Evolutionary conservation across 2,329 filamentous ascomycete genomes (phyloP), one percentile per base, ranked within the genome.

Genomic region (Fusarium scirpi): DNA sequence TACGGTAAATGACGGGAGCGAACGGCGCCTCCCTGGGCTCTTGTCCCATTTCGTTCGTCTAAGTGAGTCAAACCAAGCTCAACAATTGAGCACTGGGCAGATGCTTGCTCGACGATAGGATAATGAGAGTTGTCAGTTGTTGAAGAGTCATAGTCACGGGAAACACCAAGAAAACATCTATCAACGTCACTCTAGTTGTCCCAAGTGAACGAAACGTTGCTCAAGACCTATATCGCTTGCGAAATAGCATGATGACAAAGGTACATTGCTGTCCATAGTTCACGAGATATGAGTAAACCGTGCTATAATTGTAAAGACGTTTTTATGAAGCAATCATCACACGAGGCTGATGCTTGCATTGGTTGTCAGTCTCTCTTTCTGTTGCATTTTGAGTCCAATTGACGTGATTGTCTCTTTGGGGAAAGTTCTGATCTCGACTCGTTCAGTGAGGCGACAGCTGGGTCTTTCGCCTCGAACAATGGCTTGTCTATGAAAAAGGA

Each of bases 361-460:
- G 68, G 68, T 22, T 49, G 25, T 18, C 24, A 25, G 12, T 22
- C 30, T 43, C 25, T 47, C 25, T 15, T 22, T 4, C 13, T 57
- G 9, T 49, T 57, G 16, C 48, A 25, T 29, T 51, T 47, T n/a
- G 13, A 16, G 46, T 32, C 32, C 29, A 59, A 58, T 70, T 66
- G 69, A 48, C 47, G 57, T 63, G 61, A 69, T 67, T 45, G 30
- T 62, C 53, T 20, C 20, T 29, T 20, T 22, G 12, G 11, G 13
- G 57, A 69, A 22, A 16, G 38, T 49, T 59, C 38, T 47, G 30
- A 41, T 29, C 38, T 60, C 63, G 58, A 59, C 41, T 73, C 60
- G 22, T 54, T 66, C 22, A 62, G 64, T 71, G 67, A 73, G 70
- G 70, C 70, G 67, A 66, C 47, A 46, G 25, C 34, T 66, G 32